A percentile compares a stretch with the other conserved stretches of the same genome.
Conservation (phyloP, 441 rosid species). For the Populus hybrid region DNA sequence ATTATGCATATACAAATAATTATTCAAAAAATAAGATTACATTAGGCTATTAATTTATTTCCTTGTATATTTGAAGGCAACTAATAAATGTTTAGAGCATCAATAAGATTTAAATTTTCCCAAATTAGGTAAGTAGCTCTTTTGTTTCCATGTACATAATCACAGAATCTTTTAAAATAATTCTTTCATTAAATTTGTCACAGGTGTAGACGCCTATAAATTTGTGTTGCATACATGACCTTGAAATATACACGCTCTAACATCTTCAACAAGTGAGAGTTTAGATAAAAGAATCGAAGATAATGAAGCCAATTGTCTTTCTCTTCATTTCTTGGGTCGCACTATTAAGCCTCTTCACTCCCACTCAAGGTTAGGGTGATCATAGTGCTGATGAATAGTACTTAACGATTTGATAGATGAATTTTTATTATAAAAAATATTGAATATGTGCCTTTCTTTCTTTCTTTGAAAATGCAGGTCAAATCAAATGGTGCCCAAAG, state of each 20-base stretch:
- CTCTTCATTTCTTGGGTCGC: not conserved
- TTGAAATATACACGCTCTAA: not conserved
- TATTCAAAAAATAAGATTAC: too few species aligned
- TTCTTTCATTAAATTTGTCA: not conserved
- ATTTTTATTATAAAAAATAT: not conserved
- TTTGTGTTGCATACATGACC: not conserved
- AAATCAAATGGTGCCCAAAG: slow-evolving; percentile 6
- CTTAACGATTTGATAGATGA: not conserved
- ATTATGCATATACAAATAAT: too few species aligned
- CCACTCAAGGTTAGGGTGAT: not conserved
- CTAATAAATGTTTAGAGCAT: too few species aligned
- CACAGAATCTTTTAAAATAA: not conserved
- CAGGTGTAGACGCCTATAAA: not conserved
- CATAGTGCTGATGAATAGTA: too few species aligned
- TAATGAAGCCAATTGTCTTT: not conserved
- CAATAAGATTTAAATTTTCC: not conserved
- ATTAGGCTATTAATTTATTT: too few species aligned
- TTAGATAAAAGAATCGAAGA: not conserved
- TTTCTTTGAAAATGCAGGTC: not conserved
- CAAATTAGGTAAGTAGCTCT: not conserved
- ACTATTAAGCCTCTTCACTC: not conserved
- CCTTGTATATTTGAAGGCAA: too few species aligned
- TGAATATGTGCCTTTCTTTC: not conserved
- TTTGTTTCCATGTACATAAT: not conserved
- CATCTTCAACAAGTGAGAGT: not conserved